Evolutionary conservation across 2,329 filamentous ascomycete genomes (phyloP).

Genomic region (Monosporascus sp.): DNA sequence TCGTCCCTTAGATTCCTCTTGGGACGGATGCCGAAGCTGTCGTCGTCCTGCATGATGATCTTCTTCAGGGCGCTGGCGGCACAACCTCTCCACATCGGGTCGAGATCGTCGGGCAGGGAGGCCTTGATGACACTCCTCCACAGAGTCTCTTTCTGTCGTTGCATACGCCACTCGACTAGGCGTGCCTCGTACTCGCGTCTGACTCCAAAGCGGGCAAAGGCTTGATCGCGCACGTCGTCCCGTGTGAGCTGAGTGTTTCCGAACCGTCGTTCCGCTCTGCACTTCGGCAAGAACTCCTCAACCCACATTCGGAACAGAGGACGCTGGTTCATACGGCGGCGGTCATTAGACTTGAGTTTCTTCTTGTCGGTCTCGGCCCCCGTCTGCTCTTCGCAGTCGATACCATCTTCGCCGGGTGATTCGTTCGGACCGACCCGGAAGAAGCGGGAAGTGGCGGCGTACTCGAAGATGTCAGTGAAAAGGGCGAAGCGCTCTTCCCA

Average conservation of each 20-base stretch:
- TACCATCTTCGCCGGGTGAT: constrained; percentile 20
- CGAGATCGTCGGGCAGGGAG: constrained; percentile 24
- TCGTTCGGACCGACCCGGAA: constrained; percentile 42
- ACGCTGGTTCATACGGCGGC: constrained; percentile 49
- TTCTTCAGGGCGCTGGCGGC: constrained; percentile 41
- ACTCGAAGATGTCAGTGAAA: constrained; percentile 56
- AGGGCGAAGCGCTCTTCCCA: constrained; percentile 54
- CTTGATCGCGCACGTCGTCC: constrained; percentile 45
- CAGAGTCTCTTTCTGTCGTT: constrained; percentile 38
- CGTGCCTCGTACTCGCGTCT: constrained; percentile 38
- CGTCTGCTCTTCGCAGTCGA: constrained; percentile 8
- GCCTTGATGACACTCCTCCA: constrained; percentile 42
- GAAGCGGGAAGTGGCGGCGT: constrained; percentile 52
- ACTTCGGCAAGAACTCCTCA: constrained; percentile 56
- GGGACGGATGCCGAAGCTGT: constrained; percentile 29
- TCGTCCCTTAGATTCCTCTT: constrained; percentile 25
- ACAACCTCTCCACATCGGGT: constrained; percentile 26
- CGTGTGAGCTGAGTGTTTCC: constrained; percentile 26
- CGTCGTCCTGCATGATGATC: constrained; percentile 43
- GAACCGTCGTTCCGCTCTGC: constrained; percentile 36
- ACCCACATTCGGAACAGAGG: constrained; percentile 57
- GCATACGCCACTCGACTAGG: constrained; percentile 35
- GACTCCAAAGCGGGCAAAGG: constrained; percentile 47
- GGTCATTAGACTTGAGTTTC: constrained; percentile 49
- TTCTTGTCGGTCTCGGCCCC: constrained; percentile 27